These are phyloP conservation scores for Asterochloris erici DNA, from an alignment of 139 green algal species.

Conservation along the genomic window DNA sequence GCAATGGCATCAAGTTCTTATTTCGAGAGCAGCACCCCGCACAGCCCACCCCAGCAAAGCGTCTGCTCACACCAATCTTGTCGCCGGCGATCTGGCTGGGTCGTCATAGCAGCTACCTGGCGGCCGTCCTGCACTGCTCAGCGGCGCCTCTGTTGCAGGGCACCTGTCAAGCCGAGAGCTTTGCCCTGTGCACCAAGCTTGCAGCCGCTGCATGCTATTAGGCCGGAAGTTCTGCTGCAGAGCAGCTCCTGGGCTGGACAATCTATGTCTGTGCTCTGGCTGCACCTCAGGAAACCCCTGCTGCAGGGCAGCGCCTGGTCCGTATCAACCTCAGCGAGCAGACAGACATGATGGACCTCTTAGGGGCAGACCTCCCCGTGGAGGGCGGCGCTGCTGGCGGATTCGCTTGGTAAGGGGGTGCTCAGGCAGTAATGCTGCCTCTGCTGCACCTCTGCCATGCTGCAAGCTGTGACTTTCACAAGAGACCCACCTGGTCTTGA, in stretches of 20 bases:
- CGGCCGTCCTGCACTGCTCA: too few species aligned
- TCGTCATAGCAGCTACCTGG: too few species aligned
- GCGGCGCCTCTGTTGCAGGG: too few species aligned
- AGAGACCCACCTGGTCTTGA: background rate
- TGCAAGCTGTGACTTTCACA: background rate
- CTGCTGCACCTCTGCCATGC: background rate
- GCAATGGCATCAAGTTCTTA: too few species aligned
- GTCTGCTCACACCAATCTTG: too few species aligned
- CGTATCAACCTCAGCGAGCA: slow-evolving; percentile 97
- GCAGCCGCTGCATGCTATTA: too few species aligned
- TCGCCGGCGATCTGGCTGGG: too few species aligned
- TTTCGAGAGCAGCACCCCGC: too few species aligned
- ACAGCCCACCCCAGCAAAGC: too few species aligned
- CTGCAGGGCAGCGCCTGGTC: slow-evolving; percentile 61
- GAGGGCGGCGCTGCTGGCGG: slow-evolving; percentile 70
- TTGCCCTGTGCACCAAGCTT: too few species aligned
- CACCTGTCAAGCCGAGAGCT: too few species aligned
- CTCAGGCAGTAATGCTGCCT: background rate
- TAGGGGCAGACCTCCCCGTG: slow-evolving; percentile 92
- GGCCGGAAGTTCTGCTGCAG: background rate
- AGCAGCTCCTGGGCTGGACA: background rate
- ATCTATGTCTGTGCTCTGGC: background rate
- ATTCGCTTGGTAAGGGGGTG: slow-evolving; percentile 77
- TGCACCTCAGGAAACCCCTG: slow-evolving; percentile 7
- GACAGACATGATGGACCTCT: slow-evolving; percentile 99